These are phyloP conservation scores for Vaccinium myrtillus DNA, from an alignment of 148 eudicot genomes.

Conservation along the genomic window DNA sequence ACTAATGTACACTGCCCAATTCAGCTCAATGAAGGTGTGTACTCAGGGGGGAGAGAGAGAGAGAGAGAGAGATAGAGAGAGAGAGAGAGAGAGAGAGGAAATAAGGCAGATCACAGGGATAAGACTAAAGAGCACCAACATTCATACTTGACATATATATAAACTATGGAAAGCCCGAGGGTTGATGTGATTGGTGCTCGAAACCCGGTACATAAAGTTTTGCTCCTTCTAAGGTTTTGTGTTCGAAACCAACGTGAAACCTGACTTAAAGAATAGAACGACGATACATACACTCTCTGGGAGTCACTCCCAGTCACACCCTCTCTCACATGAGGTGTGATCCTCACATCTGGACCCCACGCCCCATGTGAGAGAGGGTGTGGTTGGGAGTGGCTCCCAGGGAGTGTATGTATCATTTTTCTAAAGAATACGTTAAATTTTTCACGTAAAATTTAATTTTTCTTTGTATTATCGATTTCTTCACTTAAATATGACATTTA, in stretches of 20 bases:
- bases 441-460: background rate
- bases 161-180: background rate
- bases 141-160: background rate
- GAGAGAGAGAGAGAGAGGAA: background rate
- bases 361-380: too few species aligned
- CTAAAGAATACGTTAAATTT: background rate
- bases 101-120: background rate
- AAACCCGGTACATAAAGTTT: background rate
- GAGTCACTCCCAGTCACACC: too few species aligned
- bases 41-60: conserved; percentile 3
- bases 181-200: background rate
- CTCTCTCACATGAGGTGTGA: too few species aligned
- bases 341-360: too few species aligned
- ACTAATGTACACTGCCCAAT: background rate
- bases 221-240: background rate
- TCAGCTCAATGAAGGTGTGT: background rate
- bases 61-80: background rate
- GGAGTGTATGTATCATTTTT: too few species aligned
- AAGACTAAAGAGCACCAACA: conserved; percentile 11
- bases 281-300: too few species aligned
- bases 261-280: background rate
- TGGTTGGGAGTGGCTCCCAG: too few species aligned
- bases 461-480: too few species aligned
- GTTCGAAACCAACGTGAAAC: background rate
- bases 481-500: too few species aligned